phyloP scores from a whole-genome alignment of 495 filamentous ascomycete species.

The Chaetomium fimeti region DNA sequence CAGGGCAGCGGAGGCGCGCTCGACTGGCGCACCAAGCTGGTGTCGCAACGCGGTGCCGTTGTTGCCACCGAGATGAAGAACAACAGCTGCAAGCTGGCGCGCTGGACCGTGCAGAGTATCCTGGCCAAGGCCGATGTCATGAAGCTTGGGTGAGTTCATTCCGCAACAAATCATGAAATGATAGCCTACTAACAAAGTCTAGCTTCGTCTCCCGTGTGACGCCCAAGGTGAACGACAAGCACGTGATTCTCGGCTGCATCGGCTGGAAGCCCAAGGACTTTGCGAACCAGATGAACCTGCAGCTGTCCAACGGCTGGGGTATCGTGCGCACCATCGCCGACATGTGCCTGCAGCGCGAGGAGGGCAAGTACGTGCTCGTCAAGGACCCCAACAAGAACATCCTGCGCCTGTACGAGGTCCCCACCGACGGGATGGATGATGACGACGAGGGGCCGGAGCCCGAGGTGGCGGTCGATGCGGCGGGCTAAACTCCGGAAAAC shows the following conservation, averaged over 20 bases:
- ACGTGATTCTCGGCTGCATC: constrained; percentile 92
- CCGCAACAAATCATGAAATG: constrained; percentile 22
- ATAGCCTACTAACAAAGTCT: constrained; percentile 10
- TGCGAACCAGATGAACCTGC: constrained; percentile 95
- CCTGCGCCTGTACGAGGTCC: constrained; percentile 88
- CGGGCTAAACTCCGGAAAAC: background rate
- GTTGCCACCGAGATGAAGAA: constrained; percentile 99
- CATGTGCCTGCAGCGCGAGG: constrained; percentile 71
- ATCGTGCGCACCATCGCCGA: constrained; percentile 97
- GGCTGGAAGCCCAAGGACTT: constrained; percentile 98
- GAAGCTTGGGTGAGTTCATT: constrained; percentile 78
- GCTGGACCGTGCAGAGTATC: constrained; percentile 95
- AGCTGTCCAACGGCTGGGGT: constrained; percentile 95
- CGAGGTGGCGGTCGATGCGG: constrained; percentile 33
- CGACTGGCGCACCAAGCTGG: constrained; percentile 93
- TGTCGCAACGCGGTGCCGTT: constrained; percentile 88
- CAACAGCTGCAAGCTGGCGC: constrained; percentile 94
- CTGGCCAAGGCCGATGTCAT: constrained; percentile 93
- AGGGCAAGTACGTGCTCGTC: constrained; percentile 69
- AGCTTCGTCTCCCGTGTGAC: constrained; percentile 92
- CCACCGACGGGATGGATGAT: constrained; percentile 76
- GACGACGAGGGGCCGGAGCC: constrained; percentile 45
- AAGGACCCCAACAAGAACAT: constrained; percentile 96
- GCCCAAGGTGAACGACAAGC: constrained; percentile 82
- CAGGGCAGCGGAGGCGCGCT: constrained; percentile 90